These are phyloP conservation scores for Rosa chinensis DNA, from an alignment of 306 rosid genomes.

Conservation along the genomic window DNA sequence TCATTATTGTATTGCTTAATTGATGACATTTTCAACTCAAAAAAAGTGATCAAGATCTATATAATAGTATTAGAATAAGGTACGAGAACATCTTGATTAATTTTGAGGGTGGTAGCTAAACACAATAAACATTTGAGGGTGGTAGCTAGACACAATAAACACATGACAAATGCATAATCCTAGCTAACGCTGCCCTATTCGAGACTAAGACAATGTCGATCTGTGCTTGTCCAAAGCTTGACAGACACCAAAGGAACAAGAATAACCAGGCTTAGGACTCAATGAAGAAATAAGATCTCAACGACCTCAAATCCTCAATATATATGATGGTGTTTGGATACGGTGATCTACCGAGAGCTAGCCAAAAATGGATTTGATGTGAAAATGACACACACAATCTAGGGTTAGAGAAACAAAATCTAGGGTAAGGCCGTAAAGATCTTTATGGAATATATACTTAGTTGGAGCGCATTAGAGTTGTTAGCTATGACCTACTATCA, in stretches of 20 bases:
- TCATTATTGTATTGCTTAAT: no score
- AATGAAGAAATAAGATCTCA: constrained; percentile 9
- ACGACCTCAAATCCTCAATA: constrained; percentile 2
- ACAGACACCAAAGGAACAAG: constrained; percentile 19
- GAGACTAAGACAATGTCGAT: not conserved
- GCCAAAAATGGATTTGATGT: not conserved
- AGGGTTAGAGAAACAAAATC: constrained; percentile 22
- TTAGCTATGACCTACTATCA: not conserved
- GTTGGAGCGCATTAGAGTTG: constrained; percentile 20
- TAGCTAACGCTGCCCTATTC: not conserved
- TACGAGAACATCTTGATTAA: no score
- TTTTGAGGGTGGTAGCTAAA: not conserved
- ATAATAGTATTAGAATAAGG: no score
- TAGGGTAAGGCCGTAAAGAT: constrained; percentile 17
- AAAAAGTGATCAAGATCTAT: no score
- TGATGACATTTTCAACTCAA: no score
- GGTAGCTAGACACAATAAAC: not conserved
- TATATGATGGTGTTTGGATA: constrained; percentile 27
- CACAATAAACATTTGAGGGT: not conserved
- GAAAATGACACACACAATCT: constrained; percentile 15
- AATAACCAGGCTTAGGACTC: not conserved
- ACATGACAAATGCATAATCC: not conserved
- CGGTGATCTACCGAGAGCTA: constrained; percentile 12
- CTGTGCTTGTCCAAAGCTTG: not conserved
- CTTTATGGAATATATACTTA: constrained; percentile 16